Base-by-base conservation (phyloP, 2,329 filamentous ascomycete genomes). In the Sphaerulina musiva region DNA sequence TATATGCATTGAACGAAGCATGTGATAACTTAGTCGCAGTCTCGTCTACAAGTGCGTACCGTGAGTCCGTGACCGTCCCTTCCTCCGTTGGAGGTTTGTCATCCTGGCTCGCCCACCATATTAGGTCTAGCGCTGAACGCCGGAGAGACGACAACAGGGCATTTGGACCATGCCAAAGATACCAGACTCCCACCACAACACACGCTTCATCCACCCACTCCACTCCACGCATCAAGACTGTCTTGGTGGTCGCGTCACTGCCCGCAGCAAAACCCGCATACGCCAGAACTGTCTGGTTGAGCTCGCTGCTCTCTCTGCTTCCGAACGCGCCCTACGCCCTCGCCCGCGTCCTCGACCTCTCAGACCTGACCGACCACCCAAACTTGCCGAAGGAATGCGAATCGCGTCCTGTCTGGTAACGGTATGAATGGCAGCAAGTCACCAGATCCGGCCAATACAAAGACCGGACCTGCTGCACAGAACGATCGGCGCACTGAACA, bases 341-440 rank as follows among this genome's bases (percentile, higher is more conserved):
- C 6, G 17, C 8, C 36, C 34, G 10, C 34, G 34, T 11, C 4
- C 8, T 20, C 20, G 26, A 29, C 31, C 42, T 23, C 11, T 11
- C 51, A 31, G 31, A 9, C 51, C 23, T 41, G 29, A 39, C 46
- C 46, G 34, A n/a, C 46, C 34, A 4, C 26, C 6, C 26, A 29
- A 29, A 6, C 5, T 17, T 38, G 43, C 47, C 12, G 49, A 14
- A 51, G 56, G 34, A 46, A 58, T 58, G 56, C 46, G 53, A 53
- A 39, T 36, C 46, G 36, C 39, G 23, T 47, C 34, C n/a, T 51
- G 17, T 32, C 11, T n/a, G 51, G 48, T 6, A 54, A 42, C 58
- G 63, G 59, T 51, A 67, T 67, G 65, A 65, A 64, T 66, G 65
- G 62, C 54, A 66, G 59, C 55, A 62, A 45, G 51, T 62, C 61